These are phyloP conservation scores for Planoprotostelium fungivorum DNA, from an alignment of 78 protist genomes.

Conservation along the genomic window DNA sequence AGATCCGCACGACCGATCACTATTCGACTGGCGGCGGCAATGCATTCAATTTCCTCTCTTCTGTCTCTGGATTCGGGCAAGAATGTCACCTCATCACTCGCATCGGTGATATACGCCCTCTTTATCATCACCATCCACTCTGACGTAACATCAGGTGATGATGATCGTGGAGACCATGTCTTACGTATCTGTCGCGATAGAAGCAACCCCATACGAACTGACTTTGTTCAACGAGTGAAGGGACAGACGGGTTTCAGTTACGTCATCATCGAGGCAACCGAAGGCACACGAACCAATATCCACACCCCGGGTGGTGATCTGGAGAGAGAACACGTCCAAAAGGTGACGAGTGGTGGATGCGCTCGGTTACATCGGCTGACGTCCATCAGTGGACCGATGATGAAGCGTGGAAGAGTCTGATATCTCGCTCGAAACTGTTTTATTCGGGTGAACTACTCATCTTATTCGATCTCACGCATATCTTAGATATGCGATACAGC, in stretches of 20 bases:
- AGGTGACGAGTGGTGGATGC: not conserved
- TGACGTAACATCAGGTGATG: not conserved
- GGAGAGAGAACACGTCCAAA: not conserved
- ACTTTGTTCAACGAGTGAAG: not conserved
- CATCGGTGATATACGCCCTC: no score
- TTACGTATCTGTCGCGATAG: not conserved
- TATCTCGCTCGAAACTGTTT: not conserved
- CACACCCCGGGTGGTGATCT: not conserved
- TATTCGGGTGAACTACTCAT: not conserved
- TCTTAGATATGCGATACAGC: not conserved
- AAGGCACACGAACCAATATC: not conserved
- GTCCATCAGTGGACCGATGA: not conserved
- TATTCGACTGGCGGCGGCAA: not conserved
- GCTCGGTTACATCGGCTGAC: not conserved
- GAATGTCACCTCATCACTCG: not conserved
- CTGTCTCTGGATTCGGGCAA: not conserved
- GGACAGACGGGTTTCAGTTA: not conserved
- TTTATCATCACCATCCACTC: no score
- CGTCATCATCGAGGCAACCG: not conserved
- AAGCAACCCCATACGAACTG: not conserved
- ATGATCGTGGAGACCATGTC: not conserved
- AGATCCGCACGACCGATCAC: not conserved
- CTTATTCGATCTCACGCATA: not conserved
- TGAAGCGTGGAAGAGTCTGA: not conserved
- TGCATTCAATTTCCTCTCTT: not conserved